These are phyloP conservation scores for Irpex sp. DNA, from an alignment of 1,284 basidiomycete species.

Conservation along the genomic window DNA sequence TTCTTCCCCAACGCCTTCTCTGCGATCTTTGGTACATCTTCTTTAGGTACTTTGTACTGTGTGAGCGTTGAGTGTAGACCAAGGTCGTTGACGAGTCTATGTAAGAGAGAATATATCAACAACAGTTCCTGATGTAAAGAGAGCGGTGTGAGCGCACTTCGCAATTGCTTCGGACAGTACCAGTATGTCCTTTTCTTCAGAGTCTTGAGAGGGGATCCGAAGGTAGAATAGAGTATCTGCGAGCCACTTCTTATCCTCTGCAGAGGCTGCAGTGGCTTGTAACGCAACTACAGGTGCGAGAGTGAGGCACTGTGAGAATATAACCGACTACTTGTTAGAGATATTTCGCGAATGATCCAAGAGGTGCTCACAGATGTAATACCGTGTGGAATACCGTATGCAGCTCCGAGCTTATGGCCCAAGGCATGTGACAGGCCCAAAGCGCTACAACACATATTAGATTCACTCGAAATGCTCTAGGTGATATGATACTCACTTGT, in stretches of 20 bases:
- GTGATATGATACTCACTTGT: conserved; percentile 42
- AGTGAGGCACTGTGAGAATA: conserved; percentile 60
- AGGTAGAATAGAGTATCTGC: conserved; percentile 56
- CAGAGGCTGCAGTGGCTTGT: conserved; percentile 50
- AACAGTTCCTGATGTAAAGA: not conserved
- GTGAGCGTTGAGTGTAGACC: conserved; percentile 54
- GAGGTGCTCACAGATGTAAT: conserved; percentile 60
- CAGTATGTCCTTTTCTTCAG: conserved; percentile 53
- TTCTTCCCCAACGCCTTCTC: conserved; percentile 40
- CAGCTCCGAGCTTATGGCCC: conserved; percentile 74
- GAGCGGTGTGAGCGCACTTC: conserved; percentile 29
- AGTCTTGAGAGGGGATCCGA: conserved; percentile 53
- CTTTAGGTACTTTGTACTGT: conserved; percentile 57
- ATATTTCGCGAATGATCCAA: not conserved
- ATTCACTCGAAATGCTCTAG: not conserved
- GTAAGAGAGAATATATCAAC: not conserved
- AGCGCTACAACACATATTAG: conserved; percentile 34
- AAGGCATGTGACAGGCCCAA: conserved; percentile 73
- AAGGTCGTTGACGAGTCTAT: conserved; percentile 52
- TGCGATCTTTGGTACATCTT: conserved; percentile 50
- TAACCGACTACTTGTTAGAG: not conserved
- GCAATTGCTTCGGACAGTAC: conserved; percentile 52
- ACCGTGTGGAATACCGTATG: conserved; percentile 77
- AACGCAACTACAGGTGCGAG: conserved; percentile 61
- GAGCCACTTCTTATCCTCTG: conserved; percentile 56